Percentiles rank a stretch among this genome's conserved stretches.
Conservation (phyloP, 2,329 filamentous ascomycete genomes). For the Didymella lethalis region DNA sequence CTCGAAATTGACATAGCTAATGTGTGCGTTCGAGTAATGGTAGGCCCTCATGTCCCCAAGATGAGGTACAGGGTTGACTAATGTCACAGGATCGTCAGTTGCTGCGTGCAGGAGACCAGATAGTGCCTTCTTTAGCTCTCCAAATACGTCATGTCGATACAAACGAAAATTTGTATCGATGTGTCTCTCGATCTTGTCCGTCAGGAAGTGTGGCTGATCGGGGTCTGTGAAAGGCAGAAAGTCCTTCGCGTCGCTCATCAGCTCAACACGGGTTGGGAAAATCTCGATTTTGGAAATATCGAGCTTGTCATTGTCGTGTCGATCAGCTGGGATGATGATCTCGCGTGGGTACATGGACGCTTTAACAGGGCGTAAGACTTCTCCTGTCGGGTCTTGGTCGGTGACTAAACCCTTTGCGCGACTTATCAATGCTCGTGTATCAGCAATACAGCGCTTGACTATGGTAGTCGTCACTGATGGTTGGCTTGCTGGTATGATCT, state of each 20-base stretch:
- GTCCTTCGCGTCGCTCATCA: constrained; percentile 51
- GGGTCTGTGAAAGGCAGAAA: constrained; percentile 44
- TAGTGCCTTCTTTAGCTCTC: constrained; percentile 34
- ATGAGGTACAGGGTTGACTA: constrained; percentile 20
- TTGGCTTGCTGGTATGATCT: constrained; percentile 11
- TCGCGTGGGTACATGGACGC: constrained; percentile 37
- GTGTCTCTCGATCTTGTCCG: constrained; percentile 34
- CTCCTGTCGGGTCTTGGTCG: background rate
- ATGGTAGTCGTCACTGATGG: constrained; percentile 7
- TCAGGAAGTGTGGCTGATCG: constrained; percentile 39
- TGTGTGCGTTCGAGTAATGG: constrained; percentile 29
- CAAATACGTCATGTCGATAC: constrained; percentile 45
- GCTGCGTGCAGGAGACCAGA: constrained; percentile 22
- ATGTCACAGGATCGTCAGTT: constrained; percentile 4
- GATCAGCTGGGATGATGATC: constrained; percentile 29
- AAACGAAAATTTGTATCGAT: constrained; percentile 48
- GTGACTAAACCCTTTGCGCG: constrained; percentile 14
- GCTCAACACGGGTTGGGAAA: constrained; percentile 45
- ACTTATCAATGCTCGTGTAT: constrained; percentile 3
- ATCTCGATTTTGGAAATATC: constrained; percentile 44
- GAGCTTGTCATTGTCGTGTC: constrained; percentile 46
- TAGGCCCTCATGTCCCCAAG: constrained; percentile 34
- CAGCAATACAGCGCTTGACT: constrained; percentile 4
- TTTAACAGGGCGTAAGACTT: background rate
- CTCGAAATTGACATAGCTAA: constrained; percentile 31